Evolutionary conservation across 306 rosid genomes (phyloP), one percentile per base, ranked within the genome.

Genomic region (Clitoria ternatea): DNA sequence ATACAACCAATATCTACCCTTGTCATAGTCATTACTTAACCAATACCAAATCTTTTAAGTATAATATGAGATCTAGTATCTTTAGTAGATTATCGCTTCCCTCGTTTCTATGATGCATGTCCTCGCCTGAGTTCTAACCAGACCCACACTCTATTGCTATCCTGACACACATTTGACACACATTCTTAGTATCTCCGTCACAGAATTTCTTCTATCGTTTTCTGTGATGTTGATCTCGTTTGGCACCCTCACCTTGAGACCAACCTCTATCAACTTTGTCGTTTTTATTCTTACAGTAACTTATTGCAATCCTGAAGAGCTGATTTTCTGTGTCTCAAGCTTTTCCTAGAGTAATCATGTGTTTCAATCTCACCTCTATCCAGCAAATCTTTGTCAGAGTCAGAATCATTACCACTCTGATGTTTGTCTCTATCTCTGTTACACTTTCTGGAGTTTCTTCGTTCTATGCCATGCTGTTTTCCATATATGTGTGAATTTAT

Each of bases 401-500:
- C 81, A 72, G 76, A 45, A 30, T 74, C 77, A 55, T 42, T 45
- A 14, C 79, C 69, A 42, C 59, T 47, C 29, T 5, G 65, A 57
- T n/a, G n/a, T n/a, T n/a, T 74, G 64, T 66, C 73, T 60, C 24
- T 48, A 48, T 79, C 81, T 39, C 57, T 10, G 27, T 42, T 10
- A 70, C 33, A 27, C 63, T 70, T 66, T 65, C 77, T 80, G 19
- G 88, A 75, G 78, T 79, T 80, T 76, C 68, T 78, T 73, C 85
- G 70, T 62, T 73, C 64, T 66, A 61, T 40, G 36, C 33, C 35
- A 29, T 48, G 70, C 40, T 29, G 71, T 23, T 35, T 47, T 74
- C 47, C 23, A 14, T 62, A 60, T 66, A 22, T 52, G 10, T 59
- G 65, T 54, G 30, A 39, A 43, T 65, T 68, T 62, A 43, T 68